Conservation (phyloP, 2,329 filamentous ascomycete species). For the Ambrosiella xylebori region DNA sequence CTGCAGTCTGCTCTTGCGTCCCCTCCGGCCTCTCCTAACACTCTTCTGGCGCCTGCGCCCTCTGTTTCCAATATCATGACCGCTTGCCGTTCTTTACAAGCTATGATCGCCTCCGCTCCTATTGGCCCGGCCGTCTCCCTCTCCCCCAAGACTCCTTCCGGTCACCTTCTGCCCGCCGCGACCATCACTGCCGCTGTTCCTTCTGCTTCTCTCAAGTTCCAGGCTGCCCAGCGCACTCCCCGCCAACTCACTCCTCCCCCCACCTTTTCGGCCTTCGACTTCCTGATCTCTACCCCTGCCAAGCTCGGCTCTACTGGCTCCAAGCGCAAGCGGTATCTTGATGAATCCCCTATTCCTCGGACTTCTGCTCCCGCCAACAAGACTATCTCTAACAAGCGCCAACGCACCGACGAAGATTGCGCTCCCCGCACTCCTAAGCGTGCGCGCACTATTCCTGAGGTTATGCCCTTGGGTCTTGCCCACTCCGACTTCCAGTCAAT, state of each 20-base stretch:
- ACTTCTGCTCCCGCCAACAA: conserved; percentile 3
- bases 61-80: conserved; percentile 36
- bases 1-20: conserved; percentile 35
- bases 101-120: conserved; percentile 31
- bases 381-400: conserved; percentile 31
- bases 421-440: conserved; percentile 38
- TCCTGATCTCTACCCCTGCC: conserved; percentile 26
- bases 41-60: not conserved
- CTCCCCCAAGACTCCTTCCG: not conserved
- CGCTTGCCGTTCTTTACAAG: conserved; percentile 44
- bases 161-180: conserved; percentile 2
- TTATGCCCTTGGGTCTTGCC: conserved; percentile 41
- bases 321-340: conserved; percentile 19
- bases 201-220: conserved; percentile 2
- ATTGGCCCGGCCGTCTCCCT: conserved; percentile 11
- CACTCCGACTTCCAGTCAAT: conserved; percentile 37
- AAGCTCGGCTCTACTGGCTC: conserved; percentile 31
- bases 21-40: conserved; percentile 39
- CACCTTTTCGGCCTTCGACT: conserved; percentile 22
- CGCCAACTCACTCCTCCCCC: conserved; percentile 28
- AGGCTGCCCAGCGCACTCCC: conserved; percentile 14
- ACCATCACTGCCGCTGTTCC: conserved; percentile 2
- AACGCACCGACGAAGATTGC: conserved; percentile 28
- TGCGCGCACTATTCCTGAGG: conserved; percentile 40
- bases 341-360: conserved; percentile 7